These are phyloP conservation scores for Backusella circina DNA, from an alignment of 192 early-diverging fungal species.

Conservation along the genomic window DNA sequence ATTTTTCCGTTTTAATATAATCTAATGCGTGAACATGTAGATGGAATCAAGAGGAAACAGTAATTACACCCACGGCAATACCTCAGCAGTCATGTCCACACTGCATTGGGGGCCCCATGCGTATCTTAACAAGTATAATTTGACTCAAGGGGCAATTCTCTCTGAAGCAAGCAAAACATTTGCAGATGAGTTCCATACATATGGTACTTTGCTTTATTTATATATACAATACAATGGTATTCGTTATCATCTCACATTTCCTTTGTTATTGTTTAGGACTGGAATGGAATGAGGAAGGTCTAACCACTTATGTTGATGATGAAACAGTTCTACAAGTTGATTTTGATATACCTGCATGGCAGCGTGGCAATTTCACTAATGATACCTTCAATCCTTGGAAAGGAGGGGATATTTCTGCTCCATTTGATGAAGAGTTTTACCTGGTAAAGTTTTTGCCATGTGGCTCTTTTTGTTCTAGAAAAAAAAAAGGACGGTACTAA, in stretches of 20 bases:
- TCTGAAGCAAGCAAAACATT: conserved; percentile 32
- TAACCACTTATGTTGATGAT: conserved; percentile 58
- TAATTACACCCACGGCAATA: conserved; percentile 33
- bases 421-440: conserved; percentile 62
- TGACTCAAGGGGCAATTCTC: conserved; percentile 43
- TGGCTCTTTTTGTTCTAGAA: background rate
- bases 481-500: background rate
- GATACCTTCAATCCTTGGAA: conserved; percentile 53
- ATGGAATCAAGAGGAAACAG: conserved; percentile 54
- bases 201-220: conserved; percentile 13
- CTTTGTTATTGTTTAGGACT: conserved; percentile 38
- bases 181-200: conserved; percentile 55
- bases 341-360: conserved; percentile 46
- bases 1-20: background rate
- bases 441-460: conserved; percentile 33
- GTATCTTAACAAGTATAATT: conserved; percentile 38
- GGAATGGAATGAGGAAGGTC: conserved; percentile 50
- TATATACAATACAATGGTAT: background rate
- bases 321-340: conserved; percentile 46
- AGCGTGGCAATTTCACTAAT: conserved; percentile 46
- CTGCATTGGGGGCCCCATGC: conserved; percentile 61
- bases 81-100: conserved; percentile 43
- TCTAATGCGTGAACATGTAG: background rate
- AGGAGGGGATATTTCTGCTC: conserved; percentile 38
- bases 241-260: background rate